phyloP scores from a whole-genome alignment of 2,329 filamentous ascomycete species.

The Gnomoniopsis smithogilvyi region DNA sequence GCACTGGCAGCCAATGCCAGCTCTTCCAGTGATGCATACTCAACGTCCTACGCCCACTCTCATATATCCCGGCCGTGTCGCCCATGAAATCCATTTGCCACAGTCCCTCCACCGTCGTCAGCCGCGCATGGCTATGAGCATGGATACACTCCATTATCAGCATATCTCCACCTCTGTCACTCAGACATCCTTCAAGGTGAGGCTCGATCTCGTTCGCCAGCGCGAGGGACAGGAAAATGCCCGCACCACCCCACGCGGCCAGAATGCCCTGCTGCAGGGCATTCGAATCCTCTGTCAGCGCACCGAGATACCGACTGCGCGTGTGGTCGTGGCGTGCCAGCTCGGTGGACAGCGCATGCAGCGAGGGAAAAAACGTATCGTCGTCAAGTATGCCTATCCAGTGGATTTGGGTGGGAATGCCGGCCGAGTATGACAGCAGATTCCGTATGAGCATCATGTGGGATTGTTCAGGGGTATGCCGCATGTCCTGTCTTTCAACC shows the following conservation, averaged over 20 bases:
- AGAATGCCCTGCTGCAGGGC: conserved; percentile 48
- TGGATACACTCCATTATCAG: conserved; percentile 57
- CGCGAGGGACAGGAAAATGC: conserved; percentile 55
- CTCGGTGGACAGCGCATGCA: conserved; percentile 42
- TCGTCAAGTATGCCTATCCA: conserved; percentile 57
- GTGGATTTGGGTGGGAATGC: conserved; percentile 37
- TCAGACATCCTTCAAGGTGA: conserved; percentile 46
- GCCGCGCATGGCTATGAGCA: conserved; percentile 45
- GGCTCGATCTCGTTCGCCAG: conserved; percentile 45
- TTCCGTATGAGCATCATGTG: conserved; percentile 51
- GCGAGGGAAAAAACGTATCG: conserved; percentile 55
- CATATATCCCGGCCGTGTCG: conserved; percentile 58
- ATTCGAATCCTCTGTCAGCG: conserved; percentile 53
- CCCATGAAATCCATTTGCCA: conserved; percentile 54
- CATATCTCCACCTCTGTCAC: conserved; percentile 49
- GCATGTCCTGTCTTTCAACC: conserved; percentile 28
- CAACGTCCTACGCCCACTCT: conserved; percentile 49
- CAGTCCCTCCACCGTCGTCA: conserved; percentile 51
- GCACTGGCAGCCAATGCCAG: conserved; percentile 51
- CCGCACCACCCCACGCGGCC: conserved; percentile 60
- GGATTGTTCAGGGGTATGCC: conserved; percentile 40
- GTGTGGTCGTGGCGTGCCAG: conserved; percentile 45
- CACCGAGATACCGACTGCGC: conserved; percentile 50
- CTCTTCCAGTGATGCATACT: conserved; percentile 63
- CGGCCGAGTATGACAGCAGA: conserved; percentile 32